These are phyloP conservation scores for Phascolomyces articulosus DNA, from an alignment of 371 early-diverging fungal species.

Conservation along the genomic window DNA sequence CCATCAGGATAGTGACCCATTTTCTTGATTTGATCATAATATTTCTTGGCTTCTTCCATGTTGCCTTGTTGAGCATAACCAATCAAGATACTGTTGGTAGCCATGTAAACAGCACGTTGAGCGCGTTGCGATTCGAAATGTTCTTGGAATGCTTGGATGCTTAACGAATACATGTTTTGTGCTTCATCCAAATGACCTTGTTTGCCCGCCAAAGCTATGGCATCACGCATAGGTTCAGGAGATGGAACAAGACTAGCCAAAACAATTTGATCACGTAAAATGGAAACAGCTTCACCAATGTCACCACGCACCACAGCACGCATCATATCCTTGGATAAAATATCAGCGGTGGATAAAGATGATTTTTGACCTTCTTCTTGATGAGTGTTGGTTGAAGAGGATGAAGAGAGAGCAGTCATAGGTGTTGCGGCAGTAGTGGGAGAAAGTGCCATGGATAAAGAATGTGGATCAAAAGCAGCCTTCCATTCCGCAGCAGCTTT, in stretches of 20 bases:
- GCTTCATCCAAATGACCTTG: conserved; percentile 45
- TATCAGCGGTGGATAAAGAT: not conserved
- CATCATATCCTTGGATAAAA: conserved; percentile 26
- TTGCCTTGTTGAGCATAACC: conserved; percentile 60
- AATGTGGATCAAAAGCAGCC: conserved; percentile 9
- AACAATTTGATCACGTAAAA: conserved; percentile 27
- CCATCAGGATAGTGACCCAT: conserved; percentile 50
- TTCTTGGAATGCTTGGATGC: conserved; percentile 25
- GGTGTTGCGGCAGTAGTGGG: too few relatives aligned
- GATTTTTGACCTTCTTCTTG: too few relatives aligned
- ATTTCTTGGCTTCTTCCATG: conserved; percentile 56
- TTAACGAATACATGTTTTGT: conserved; percentile 31
- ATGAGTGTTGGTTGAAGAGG: not conserved
- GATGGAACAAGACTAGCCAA: conserved; percentile 25
- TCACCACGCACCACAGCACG: conserved; percentile 28
- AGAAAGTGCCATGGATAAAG: not conserved
- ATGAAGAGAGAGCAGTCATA: too few relatives aligned
- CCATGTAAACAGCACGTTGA: conserved; percentile 36
- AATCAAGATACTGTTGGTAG: conserved; percentile 59
- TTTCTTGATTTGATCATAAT: conserved; percentile 56
- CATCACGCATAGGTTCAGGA: conserved; percentile 45
- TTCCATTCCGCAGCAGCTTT: conserved; percentile 1
- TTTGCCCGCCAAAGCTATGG: conserved; percentile 47
- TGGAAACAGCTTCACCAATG: conserved; percentile 20
- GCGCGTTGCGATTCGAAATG: conserved; percentile 18